Evolutionary conservation across 768 basidiomycete species (phyloP).

Genomic region (Hemileccinum impolitum): DNA sequence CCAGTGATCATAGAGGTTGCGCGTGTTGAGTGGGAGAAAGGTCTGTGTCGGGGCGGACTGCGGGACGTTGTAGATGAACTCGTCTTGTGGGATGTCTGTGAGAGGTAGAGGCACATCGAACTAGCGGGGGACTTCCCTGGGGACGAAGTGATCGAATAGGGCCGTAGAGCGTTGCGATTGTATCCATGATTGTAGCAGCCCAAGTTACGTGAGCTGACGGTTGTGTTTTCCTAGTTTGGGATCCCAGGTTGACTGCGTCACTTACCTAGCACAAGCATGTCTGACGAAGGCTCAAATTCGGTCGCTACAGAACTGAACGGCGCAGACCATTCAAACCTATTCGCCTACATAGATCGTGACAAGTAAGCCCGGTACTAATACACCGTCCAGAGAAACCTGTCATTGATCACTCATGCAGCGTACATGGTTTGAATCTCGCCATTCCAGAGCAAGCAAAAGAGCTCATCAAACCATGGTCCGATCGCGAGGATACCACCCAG

Average conservation of each 20-base stretch:
- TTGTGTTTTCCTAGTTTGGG: constrained; percentile 17
- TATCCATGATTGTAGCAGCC: no score
- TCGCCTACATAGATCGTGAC: constrained; percentile 58
- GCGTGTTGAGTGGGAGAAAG: constrained; percentile 34
- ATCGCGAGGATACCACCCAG: constrained; percentile 61
- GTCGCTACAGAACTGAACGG: constrained; percentile 44
- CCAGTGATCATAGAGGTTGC: no score
- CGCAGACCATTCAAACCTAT: constrained; percentile 54
- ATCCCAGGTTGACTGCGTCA: constrained; percentile 7
- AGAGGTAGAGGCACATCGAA: constrained; percentile 5
- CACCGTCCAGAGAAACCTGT: background rate
- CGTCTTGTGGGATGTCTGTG: constrained; percentile 22
- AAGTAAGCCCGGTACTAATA: constrained; percentile 45
- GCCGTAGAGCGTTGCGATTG: no score
- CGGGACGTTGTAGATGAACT: constrained; percentile 58
- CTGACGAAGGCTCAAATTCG: constrained; percentile 36
- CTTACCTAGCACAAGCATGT: no score
- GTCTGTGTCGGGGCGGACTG: constrained; percentile 53
- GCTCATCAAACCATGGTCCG: constrained; percentile 79
- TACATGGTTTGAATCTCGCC: constrained; percentile 75
- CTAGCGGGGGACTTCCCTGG: no score
- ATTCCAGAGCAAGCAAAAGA: constrained; percentile 78
- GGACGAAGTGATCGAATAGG: no score
- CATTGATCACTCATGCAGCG: constrained; percentile 39
- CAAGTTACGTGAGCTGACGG: no score